Base-by-base conservation (phyloP, 202 grass and related monocot species). In the Hordeum pubiflorum region DNA sequence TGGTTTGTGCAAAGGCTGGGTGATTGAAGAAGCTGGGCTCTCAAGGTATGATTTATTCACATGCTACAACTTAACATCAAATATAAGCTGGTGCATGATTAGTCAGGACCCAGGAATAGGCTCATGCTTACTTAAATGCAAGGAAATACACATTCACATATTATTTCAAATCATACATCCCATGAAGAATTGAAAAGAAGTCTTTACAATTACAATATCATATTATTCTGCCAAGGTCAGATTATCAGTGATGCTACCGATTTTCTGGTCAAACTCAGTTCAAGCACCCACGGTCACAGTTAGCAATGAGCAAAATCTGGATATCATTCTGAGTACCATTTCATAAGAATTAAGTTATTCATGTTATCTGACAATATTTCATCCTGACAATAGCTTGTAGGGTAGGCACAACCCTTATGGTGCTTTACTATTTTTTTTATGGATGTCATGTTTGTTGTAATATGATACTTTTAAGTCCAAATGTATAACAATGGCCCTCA, bases 1-100 rank as follows among this genome's bases (percentile, higher is more conserved):
- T 83, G 95, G 95, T 6, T 85, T 90, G n/a, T 94, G 95, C 80
- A 94, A 93, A 86, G 94, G 92, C 39, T 98, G 95, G 92, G 77
- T 24, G 57, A 77, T 94, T 78, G 90, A 93, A 83, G 88, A 98
- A 93, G 55, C 82, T 55, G 95, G 90, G 29, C 79, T 98, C 22
- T 98, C 92, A 48, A 62, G 90, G 95, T 94, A 91, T 79, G 58
- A 21, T 5, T 55, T 7, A 4, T 27, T 27, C 39, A 41, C 39
- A 1, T 11, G 39, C 39, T 43, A 43, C 40, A 43, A 43, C 40
- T 43, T 43, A 43, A 13, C 41, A 43, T 43, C 3, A 43, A 13
- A 12, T 3, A 43, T 43, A 43, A 13, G 41, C 41, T 43, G 41
- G 41, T 43, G 43, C 43, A 46, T 46, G 12, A 46, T 46, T 46